Base-by-base conservation (phyloP, 345 rosid genomes). In the Cardamine resedifolia region DNA sequence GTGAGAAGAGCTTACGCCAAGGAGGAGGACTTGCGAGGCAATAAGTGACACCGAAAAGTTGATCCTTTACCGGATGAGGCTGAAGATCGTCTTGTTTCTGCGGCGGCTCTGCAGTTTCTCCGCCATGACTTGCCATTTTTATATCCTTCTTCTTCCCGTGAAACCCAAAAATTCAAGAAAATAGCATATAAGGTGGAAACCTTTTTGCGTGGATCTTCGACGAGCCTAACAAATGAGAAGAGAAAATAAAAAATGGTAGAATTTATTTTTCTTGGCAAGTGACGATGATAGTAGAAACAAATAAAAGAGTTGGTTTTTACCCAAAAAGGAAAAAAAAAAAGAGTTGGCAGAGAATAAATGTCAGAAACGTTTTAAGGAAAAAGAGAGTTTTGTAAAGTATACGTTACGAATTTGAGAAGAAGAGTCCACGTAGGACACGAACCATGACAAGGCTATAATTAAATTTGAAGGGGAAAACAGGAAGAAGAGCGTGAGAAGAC, bases 11-110 rank as follows among this genome's bases (percentile, higher is more conserved):
- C 96, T 90, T 79, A 92, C 98, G 96, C 98, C 98, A 92, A 64
- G 98, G 96, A 78, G 98, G 98, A 64, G 96, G 96, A 66, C 96
- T 92, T 28, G 96, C 80, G 65, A 90, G 88, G 85, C 98, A 92
- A 70, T 83, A 92, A 55, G 96, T 79, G 68, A 92, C 76, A 50
- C 68, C 81, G 49, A 90, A 88, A 53, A 92, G 90, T 87, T 92
- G 98, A 78, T 92, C 98, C 76, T 77, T 90, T 4, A 48, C 87
- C 20, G 98, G 96, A 80, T 90, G 98, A 27, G 98, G 98, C 84
- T 81, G 96, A 59, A 88, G 68, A 81, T 90, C 96, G 27, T 90
- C 93, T 71, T 85, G 96, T 74, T 88, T 92, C 14, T 89, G 96
- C 67, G 79, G 86, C 28, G 95, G 88, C 61, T 87, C 90, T 5